Evolutionary conservation across 2,329 filamentous ascomycete genomes (phyloP), one percentile per base, ranked within the genome.

Genomic region (Phialocephala sp.): DNA sequence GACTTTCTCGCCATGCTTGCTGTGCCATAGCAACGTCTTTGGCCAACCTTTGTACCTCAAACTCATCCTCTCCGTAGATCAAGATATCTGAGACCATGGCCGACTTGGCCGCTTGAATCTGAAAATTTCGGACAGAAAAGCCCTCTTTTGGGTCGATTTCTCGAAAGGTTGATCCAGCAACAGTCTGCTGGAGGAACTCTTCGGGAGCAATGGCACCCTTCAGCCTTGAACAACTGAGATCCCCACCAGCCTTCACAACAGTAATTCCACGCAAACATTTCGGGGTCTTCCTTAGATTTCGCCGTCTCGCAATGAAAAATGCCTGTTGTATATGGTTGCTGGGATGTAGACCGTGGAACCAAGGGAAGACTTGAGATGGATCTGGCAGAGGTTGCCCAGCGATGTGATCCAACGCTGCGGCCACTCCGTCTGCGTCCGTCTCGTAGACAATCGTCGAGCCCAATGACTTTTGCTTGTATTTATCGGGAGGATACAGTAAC

Each of bases 101-200:
- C 70, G 92, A 82, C 77, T 99, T 99, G 65, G 91, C 91, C 0
- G 92, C 86, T 78, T 99, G 95, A 45, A 98, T 98, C 73, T 98
- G 94, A 76, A 99, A 99, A 77, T 98, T 98, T 55, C 95, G 88
- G 52, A 98, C 94, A 4, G 93, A 97, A 76, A 98, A 98, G 9
- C 95, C 95, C 70, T 97, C 92, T 63, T 82, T 86, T 1, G 95
- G 95, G 75, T 99, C 95, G 47, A 90, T 85, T 52, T 97, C 92
- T 67, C 93, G 80, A 75, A 99, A 97, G 24, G 59, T 27, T 8
- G 72, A 67, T 32, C 68, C 70, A 14, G 2, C 74, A 79, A 70
- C 55, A 87, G 85, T 66, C 73, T 81, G 72, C 43, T 87, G 84
- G 64, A 98, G 78, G 54, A 98, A 84, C 77, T 98, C 95, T 1